Evolutionary conservation across 306 rosid genomes (phyloP), one percentile per base, ranked within the genome.

Genomic region (Quercus berberidifolia): DNA sequence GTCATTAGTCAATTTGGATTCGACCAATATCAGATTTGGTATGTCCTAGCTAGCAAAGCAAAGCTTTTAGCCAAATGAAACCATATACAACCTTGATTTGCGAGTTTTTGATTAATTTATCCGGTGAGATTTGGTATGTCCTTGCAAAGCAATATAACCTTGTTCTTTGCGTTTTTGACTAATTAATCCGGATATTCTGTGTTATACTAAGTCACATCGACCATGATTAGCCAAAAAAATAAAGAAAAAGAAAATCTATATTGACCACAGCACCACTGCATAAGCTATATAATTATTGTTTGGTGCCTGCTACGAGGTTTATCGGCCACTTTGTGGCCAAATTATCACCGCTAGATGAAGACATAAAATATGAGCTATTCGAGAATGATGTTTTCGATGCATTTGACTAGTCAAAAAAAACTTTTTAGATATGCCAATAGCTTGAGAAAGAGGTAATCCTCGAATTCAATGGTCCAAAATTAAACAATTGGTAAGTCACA

Each of bases 1-100:
- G 78, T 64, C 83, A 79, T 63, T 11, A 71, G 78, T 73, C 83
- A 79, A 74, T 35, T 6, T 51, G 62, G 43, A 21, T 30, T 58
- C 38, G 71, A 5, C 69, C 73, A 73, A 58, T 12, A 4, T 11
- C 54, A 72, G 35, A 60, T n/a, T 4, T 43, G 35, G 12, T 20
- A 26, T 65, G 71, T 70, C 43, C 43, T 70, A 56, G 76, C 46
- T 1, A 21, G 28, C 30, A 3, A 71, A 56, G 55, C 19, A 21
- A 21, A 54, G 14, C 25, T 58, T 69, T 15, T 70, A 78, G 67
- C 67, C 80, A 13, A 63, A 5, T 62, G 1, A 5, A 62, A 26
- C 49, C 14, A 33, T 30, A 21, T 15, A 19, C 5, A 67, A 33
- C 72, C 21, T 67, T 18, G 18, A 26, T 63, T 26, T 63, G 2